phyloP scores from a whole-genome alignment of 2,329 filamentous ascomycete genomes.

The Ceratocystis diversiconidia region DNA sequence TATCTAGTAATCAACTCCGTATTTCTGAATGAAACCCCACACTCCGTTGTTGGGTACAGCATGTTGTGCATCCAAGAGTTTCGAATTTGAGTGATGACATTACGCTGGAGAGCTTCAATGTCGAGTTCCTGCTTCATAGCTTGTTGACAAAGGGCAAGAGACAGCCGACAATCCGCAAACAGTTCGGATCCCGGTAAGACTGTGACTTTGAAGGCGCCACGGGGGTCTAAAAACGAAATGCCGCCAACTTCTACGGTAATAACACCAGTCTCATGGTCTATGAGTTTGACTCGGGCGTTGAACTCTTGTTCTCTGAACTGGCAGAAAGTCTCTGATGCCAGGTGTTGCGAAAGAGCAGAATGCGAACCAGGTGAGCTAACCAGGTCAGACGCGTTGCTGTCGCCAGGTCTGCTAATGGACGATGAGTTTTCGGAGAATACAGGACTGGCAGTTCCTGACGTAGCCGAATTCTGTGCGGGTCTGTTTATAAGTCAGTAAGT shows the following conservation, averaged over 20 bases:
- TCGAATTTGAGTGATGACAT: neutral
- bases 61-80: constrained; percentile 4
- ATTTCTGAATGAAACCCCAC: neutral
- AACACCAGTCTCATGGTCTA: neutral
- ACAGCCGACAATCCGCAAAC: neutral
- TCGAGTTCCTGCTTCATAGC: neutral
- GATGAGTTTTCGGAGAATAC: neutral
- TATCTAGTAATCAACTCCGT: neutral
- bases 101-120: neutral
- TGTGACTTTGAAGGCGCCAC: neutral
- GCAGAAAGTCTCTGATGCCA: neutral
- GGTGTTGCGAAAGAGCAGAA: neutral
- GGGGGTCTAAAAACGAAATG: neutral
- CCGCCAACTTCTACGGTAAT: neutral
- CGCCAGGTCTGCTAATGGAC: neutral
- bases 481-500: neutral
- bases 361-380: neutral
- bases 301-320: neutral
- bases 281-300: neutral
- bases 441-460: neutral
- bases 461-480: neutral
- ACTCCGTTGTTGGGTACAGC: neutral
- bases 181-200: neutral
- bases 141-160: neutral
- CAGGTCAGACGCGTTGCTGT: neutral